A percentile compares a stretch with the other conserved stretches of the same genome.
phyloP scores from a whole-genome alignment of 345 rosid species.

The Syzygium oleosum region DNA sequence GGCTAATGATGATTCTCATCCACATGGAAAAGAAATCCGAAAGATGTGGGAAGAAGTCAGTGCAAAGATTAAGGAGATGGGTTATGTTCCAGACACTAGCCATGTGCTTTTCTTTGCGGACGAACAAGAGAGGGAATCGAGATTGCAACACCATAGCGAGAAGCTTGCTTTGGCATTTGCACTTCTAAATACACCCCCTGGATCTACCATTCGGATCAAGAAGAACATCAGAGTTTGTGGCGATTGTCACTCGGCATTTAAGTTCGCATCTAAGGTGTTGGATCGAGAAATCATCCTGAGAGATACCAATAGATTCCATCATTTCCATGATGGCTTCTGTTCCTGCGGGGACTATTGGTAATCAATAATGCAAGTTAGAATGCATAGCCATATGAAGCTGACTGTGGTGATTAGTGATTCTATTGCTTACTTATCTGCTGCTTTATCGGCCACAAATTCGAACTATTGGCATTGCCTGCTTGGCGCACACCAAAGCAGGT shows the following conservation, averaged over 20 bases:
- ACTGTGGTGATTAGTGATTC: neutral
- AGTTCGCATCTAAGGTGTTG: conserved; percentile 42
- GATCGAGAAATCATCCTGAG: conserved; percentile 51
- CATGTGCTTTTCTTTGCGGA: conserved; percentile 46
- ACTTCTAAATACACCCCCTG: conserved; percentile 42
- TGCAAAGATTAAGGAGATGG: conserved; percentile 47
- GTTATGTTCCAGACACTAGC: conserved; percentile 54
- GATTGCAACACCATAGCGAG: conserved; percentile 62
- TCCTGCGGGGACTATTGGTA: conserved; percentile 65
- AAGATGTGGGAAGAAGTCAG: conserved; percentile 40
- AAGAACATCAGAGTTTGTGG: conserved; percentile 66
- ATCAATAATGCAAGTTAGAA: conserved; percentile 1
- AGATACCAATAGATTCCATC: conserved; percentile 65
- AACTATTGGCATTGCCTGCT: neutral
- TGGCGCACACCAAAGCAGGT: neutral
- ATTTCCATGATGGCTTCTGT: conserved; percentile 47
- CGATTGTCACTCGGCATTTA: conserved; percentile 62
- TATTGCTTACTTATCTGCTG: neutral
- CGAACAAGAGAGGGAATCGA: conserved; percentile 47
- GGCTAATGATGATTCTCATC: conserved; percentile 54
- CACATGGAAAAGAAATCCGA: conserved; percentile 39
- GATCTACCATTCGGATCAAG: conserved; percentile 50
- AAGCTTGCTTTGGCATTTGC: conserved; percentile 76
- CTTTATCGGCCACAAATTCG: neutral
- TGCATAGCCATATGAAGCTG: neutral